phyloP scores from a whole-genome alignment of 2,329 filamentous ascomycete species.

The Paraphaeosphaeria sporulosa region DNA sequence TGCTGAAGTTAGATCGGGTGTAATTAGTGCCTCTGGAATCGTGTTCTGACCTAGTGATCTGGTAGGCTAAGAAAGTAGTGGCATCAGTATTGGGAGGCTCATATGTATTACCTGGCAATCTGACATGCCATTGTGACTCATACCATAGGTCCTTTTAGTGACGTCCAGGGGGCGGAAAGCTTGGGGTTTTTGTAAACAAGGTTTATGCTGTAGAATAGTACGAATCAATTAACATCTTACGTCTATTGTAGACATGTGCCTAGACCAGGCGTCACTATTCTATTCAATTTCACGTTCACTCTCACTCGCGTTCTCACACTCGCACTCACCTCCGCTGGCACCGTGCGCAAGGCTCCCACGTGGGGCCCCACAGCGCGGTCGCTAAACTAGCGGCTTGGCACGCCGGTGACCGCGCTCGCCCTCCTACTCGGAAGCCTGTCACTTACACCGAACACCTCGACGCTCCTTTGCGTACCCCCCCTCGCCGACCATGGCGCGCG shows the following conservation, averaged over 20 bases:
- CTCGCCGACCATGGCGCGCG: conserved; percentile 25
- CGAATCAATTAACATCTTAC: too few species aligned
- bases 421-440: neutral
- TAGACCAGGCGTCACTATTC: too few species aligned
- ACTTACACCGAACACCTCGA: conserved; percentile 9
- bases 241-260: too few species aligned
- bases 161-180: neutral
- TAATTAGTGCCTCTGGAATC: too few species aligned
- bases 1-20: too few species aligned
- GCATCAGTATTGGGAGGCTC: neutral
- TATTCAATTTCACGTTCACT: neutral
- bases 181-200: too few species aligned
- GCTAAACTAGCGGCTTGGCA: conserved; percentile 31
- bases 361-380: neutral
- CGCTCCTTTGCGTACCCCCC: neutral
- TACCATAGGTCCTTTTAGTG: neutral
- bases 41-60: too few species aligned
- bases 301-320: neutral
- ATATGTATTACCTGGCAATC: neutral
- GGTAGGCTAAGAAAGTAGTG: too few species aligned
- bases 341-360: conserved; percentile 2
- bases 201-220: too few species aligned
- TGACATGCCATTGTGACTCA: neutral
- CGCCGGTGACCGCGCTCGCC: neutral
- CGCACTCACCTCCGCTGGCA: neutral